These are phyloP conservation scores for Hirsutella minnesotensis DNA, from an alignment of 2,329 filamentous ascomycete species.

Conservation along the genomic window DNA sequence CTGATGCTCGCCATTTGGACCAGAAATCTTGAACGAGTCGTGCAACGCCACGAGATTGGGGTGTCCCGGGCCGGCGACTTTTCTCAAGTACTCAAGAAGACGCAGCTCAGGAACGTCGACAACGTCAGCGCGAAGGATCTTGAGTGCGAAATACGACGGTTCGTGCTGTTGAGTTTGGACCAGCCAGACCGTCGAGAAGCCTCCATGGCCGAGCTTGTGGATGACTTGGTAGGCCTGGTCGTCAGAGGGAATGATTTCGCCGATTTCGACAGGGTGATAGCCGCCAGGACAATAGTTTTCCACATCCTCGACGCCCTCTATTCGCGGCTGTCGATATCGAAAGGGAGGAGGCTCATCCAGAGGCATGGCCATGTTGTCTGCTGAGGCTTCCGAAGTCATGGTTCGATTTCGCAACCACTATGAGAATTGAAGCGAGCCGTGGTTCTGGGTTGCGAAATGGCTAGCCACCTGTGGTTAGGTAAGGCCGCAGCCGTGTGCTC, in stretches of 20 bases:
- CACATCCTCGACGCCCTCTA: slow-evolving; percentile 2
- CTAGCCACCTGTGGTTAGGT: no score
- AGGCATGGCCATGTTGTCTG: no score
- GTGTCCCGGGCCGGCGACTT: slow-evolving; percentile 3
- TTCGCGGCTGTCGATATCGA: slow-evolving; percentile 4
- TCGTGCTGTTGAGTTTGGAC: slow-evolving; percentile 1
- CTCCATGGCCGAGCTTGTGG: slow-evolving; percentile 8
- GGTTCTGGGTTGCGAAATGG: no score
- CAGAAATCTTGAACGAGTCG: slow-evolving; percentile 3
- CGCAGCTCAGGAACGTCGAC: slow-evolving; percentile 1
- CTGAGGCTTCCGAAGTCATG: no score
- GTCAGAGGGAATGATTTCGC: slow-evolving; percentile 2
- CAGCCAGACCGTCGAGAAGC: slow-evolving; percentile 7
- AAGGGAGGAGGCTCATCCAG: slow-evolving; percentile 2
- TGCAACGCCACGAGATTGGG: slow-evolving; percentile 2
- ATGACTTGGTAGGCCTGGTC: slow-evolving; percentile 5
- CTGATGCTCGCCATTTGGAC: slow-evolving; percentile 4
- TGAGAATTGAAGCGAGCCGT: no score
- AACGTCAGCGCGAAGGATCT: slow-evolving; percentile 5
- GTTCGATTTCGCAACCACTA: no score
- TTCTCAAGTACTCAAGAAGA: slow-evolving; percentile 1
- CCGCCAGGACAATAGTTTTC: slow-evolving; percentile 6
- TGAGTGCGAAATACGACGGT: slow-evolving; percentile 4
- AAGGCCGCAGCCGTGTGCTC: no score
- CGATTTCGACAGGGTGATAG: slow-evolving; percentile 6